Evolutionary conservation across 768 basidiomycete genomes (phyloP), one percentile per base, ranked within the genome.

Genomic region (Cystoderma amianthinum): DNA sequence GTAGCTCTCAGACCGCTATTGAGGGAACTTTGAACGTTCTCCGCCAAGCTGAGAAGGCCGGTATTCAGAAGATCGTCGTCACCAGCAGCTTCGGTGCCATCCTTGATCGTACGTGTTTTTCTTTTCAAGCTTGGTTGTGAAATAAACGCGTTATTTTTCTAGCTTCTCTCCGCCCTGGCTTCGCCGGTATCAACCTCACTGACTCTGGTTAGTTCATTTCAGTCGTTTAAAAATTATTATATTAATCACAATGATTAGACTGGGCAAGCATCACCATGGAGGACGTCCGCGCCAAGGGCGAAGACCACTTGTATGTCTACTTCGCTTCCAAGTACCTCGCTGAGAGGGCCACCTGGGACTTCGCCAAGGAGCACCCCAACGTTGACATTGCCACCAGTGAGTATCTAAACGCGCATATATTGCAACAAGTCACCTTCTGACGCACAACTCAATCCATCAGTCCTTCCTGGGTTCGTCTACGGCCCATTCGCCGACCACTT

Each of bases 261-360:
- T 69, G 67, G 69, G 65, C 58, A 21, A 43, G 49, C 4, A 50
- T 51, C 10, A 56, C 61, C 6, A 43, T 49, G 12, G 61, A 65
- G 34, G 60, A 68, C 23, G 57, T 58, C 2, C 43, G 51, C 24
- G 47, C 46, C n/a, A 50, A 59, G 15, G 51, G 54, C 16, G 52
- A 54, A 0, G 45, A 56, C 33, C 54, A 56, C 7, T 53, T 53
- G 23, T 65, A 61, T 34, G 52, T 61, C 25, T 75, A 74, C 52
- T 57, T 61, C 25, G 59, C 61, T 10, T 58, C 67, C 11, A 75
- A 75, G 44, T 55, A 57, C 11, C 48, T 68, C 3, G 63, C 67
- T 2, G 71, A 74, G 48, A 48, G 50, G 19, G 65, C 67, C 1
- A 55, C 64, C 5, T 71, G 70, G 69, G 54, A 65, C 7, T 69